Evolutionary conservation across 257 asterid species (phyloP), one percentile per base, ranked within the genome.

Genomic region (Solanum ahanhuiri): DNA sequence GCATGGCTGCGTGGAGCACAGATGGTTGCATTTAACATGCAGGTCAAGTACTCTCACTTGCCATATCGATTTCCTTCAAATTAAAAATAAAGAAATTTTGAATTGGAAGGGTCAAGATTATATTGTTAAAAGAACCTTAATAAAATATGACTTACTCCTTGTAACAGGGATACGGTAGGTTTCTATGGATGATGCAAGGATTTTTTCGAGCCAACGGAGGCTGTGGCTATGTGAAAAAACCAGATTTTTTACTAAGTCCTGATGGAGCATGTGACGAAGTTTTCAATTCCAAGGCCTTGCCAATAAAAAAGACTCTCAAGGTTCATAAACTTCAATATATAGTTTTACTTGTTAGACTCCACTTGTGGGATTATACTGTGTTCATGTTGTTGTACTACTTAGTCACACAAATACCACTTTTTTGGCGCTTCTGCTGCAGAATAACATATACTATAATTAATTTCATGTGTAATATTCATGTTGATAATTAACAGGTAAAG

Each of bases 21-120:
- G 28, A 89, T 89, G 91, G 91, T 89, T 79, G 91, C 91, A 39
- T 89, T 89, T 83, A 89, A 89, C 69, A 89, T 89, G 91, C 91
- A 89, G 91, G 91, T 89, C 43, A 20, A 79, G 63, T 77, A 77
- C 37, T 43, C 4, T 11, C 23, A 20, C 35, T 41, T 39, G 12
- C 82, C 5, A 64, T 54, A 54, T 54, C 10, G 0, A 54, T 54
- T 54, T 54, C 63, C 63, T 54, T 18, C 63, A 54, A 54, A 51
- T 51, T 4, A 8, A 39, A 37, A 84, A 15, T 64, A 83, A 66
- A 20, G 48, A 34, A 12, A 34, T 34, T 30, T 43, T 39, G 35
- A 39, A 6, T n/a, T 39, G 2, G n/a, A 1, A 12, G 58, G 57
- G 22, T 41, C 63, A 77, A 41, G 63, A 41, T 23, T 43, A n/a